phyloP scores from a whole-genome alignment of 2,329 filamentous ascomycete species.

The Aplosporella prunicola region DNA sequence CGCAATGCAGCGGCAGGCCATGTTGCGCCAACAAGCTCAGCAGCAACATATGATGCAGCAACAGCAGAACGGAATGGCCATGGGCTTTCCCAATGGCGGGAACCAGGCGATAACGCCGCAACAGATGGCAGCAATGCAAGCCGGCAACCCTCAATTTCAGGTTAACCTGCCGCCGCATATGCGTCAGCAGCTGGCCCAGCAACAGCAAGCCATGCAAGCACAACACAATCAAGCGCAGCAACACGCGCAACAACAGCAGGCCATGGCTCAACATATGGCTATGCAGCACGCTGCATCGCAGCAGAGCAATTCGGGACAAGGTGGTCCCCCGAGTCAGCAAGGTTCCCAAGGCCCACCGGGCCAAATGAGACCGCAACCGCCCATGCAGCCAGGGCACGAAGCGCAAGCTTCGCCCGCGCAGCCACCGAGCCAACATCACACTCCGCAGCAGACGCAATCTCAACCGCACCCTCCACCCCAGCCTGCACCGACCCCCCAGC shows the following conservation, averaged over 20 bases:
- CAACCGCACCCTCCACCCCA: constrained; percentile 22
- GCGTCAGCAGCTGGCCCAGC: constrained; percentile 15
- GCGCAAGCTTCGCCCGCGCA: constrained; percentile 31
- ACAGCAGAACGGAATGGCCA: constrained; percentile 47
- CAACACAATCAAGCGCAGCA: constrained; percentile 34
- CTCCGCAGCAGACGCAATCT: constrained; percentile 28
- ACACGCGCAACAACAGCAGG: constrained; percentile 31
- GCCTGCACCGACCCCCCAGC: constrained; percentile 15
- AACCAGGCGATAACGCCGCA: constrained; percentile 41
- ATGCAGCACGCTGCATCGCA: constrained; percentile 42
- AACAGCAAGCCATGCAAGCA: constrained; percentile 23
- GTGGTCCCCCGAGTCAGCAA: constrained; percentile 29
- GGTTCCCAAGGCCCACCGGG: constrained; percentile 24
- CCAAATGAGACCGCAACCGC: constrained; percentile 29
- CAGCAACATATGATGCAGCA: constrained; percentile 45
- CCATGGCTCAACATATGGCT: constrained; percentile 31
- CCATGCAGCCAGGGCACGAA: constrained; percentile 27
- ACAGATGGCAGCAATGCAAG: constrained; percentile 44
- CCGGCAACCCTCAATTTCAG: constrained; percentile 21
- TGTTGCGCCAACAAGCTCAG: constrained; percentile 41
- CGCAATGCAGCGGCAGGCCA: constrained; percentile 32
- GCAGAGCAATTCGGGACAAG: constrained; percentile 39
- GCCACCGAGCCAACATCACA: constrained; percentile 27
- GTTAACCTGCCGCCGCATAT: constrained; percentile 38
- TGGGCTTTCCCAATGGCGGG: constrained; percentile 47